Base-by-base conservation (phyloP, 1,139 yeast genomes). In the Kazachstania sp. region DNA sequence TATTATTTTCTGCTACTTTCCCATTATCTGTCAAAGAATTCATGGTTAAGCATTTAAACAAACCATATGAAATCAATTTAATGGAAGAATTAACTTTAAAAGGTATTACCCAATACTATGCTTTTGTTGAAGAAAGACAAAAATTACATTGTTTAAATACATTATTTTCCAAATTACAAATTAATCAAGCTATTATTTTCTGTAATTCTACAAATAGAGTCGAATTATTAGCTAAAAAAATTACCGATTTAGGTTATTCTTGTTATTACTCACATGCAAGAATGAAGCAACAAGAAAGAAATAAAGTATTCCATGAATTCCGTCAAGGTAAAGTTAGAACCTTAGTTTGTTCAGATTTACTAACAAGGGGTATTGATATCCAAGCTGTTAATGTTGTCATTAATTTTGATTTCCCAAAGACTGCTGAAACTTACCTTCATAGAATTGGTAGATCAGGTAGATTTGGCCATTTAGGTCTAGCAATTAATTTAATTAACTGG, bases 381-480 rank as follows among this genome's bases (percentile, higher is more conserved):
- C 98, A 94, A 70, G 97, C 97, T 12, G 99, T 92, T 55, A 94
- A 94, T 64, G 98, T 92, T 44, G 98, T 92, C 48, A 86, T 92
- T 61, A 92, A 92, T 71, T 94, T 92, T 68, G 98, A 92, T 70
- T 92, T 92, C 81, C 98, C 99, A 52, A 92, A 92, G 69, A 88
- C 86, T 50, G 97, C 97, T 11, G 98, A 92, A 70, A 92, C 97
- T 39, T 92, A 92, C 68, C 78, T 92, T 60, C 98, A 92, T 71
- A 86, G 98, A 77, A 94, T 92, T 63, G 97, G 99, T 75, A 90
- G 99, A 74, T 88, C 97, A 3, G 99, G 98, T 59, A 85, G 98
- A 75, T 92, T 88, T 66, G 98, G 98, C 57, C 98, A 94, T 68
- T 79, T 90, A 65, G 98, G 98, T 75, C 77, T 92, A 66, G 98